Evolutionary conservation across 805 yeast genomes (phyloP), one percentile per base, ranked within the genome.

Genomic region (Candida manassasensis): DNA sequence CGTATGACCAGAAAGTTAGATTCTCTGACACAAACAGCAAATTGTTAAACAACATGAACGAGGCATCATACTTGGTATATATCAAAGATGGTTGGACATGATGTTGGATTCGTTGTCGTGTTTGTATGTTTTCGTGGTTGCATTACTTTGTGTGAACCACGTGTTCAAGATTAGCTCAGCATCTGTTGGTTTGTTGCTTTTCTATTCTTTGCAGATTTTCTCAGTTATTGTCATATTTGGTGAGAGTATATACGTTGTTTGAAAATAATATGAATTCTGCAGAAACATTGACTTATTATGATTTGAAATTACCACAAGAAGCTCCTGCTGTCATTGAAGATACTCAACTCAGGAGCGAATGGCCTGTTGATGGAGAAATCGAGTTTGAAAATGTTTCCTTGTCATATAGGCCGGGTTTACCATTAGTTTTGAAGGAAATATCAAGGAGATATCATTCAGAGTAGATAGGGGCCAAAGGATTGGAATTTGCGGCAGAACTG

Each of bases 401-500:
- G 61, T 60, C 71, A 14, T 77, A 77, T 49, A 66, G 82, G 50
- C 74, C 74, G 0, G 79, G 66, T 0, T 56, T 77, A 37, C 83
- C 83, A 3, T 53, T 68, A 27, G 83, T 76, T 11, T 57, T 78
- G 47, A 71, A 67, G 36, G 52, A 67, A 35, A 42, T 78, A n/a
- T n/a, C n/a, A n/a, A n/a, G n/a, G n/a, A n/a, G n/a, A n/a, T n/a
- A 37, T 49, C 51, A 18, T 50, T 67, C 45, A 57, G 39, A 4
- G 64, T 82, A 33, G 51, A 62, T 4, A 71, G 79, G 1, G 61
- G 69, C 7, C 83, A 84, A 52, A 83, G 80, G 50, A 71, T 84
- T 41, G 94, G 94, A 25, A 77, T 84, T 36, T 81, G 89, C 62
- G 94, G 94, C 27, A 72, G 94, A 50, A 84, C 94, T 0, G 94